Evolutionary conservation across 164 flowering plant genomes (phyloP), one percentile per base, ranked within the genome.

Genomic region (Amborella trichopoda): DNA sequence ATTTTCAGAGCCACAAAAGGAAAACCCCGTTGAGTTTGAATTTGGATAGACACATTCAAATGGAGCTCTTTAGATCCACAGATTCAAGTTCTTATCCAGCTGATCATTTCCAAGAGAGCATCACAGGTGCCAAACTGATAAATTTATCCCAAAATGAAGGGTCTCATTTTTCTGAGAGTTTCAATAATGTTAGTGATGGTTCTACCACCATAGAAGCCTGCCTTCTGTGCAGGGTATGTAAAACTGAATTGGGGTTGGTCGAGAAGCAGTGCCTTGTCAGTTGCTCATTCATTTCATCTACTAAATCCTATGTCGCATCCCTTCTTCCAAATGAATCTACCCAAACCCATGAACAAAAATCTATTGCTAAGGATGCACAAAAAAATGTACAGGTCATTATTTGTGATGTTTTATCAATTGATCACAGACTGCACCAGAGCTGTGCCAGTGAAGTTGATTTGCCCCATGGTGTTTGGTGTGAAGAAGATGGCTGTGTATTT

Each of bases 401-500:
- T 5, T 65, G 74, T 27, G 86, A 85, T 9, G 20, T 50, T 30
- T 65, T 67, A 56, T 75, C 71, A 24, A 66, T 90, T 44, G 53
- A 79, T 65, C 68, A 61, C 51, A 56, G 58, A 17, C 61, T 90
- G 25, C 62, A 36, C 24, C 60, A 55, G 28, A 61, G 66, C 39
- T 23, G 19, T 13, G 41, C 46, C 25, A 23, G 18, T 34, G 66
- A 57, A 40, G 56, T 49, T 46, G 56, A 26, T 48, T 54, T 49
- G 25, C 63, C 54, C 23, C 67, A 70, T 51, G 94, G 77, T 24
- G 53, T 73, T 51, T 90, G 97, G 95, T 74, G 74, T 62, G 69
- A 76, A 58, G 73, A 77, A 63, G 97, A 90, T 72, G 97, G 97
- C 1, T 90, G 95, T 57, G 97, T 85, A 4, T 90, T 69, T 62